These are phyloP conservation scores for Drechslerella coelobrocha DNA, from an alignment of 2,329 filamentous ascomycete species.

Conservation along the genomic window DNA sequence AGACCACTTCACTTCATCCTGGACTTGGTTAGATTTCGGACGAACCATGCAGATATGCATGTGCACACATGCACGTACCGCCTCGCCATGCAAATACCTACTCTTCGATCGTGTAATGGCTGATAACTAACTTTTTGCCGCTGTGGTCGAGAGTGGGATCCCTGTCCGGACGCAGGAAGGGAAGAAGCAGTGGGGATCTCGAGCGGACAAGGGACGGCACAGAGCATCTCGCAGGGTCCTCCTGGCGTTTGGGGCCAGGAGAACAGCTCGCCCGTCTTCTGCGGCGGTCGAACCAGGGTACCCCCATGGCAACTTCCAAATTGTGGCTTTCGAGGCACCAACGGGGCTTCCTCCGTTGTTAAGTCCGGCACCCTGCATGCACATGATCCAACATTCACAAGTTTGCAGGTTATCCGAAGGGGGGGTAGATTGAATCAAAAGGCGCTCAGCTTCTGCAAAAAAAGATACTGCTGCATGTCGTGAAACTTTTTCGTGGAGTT, in stretches of 20 bases:
- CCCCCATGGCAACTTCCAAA: not conserved
- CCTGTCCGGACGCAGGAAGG: not conserved
- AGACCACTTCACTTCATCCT: constrained; percentile 7
- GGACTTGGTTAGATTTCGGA: constrained; percentile 8
- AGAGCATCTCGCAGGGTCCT: constrained; percentile 8
- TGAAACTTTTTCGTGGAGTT: no score
- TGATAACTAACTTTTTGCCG: constrained; percentile 6
- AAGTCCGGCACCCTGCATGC: not conserved
- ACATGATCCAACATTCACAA: not conserved
- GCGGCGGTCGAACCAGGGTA: not conserved
- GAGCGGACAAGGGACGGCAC: constrained; percentile 3
- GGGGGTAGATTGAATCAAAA: no score
- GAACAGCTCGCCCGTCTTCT: constrained; percentile 5
- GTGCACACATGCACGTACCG: constrained; percentile 1
- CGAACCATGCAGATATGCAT: constrained; percentile 5
- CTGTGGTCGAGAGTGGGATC: constrained; percentile 3
- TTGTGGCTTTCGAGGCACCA: constrained; percentile 8
- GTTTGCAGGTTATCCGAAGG: not conserved
- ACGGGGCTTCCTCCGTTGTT: not conserved
- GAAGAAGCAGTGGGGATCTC: constrained; percentile 1
- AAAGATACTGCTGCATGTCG: no score
- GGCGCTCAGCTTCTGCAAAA: no score
- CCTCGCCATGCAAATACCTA: not conserved
- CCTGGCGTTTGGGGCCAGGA: not conserved
- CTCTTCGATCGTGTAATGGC: constrained; percentile 1